Percentiles rank a stretch among this genome's conserved stretches.
phyloP scores from a whole-genome alignment of 2,329 filamentous ascomycete genomes.

The Lecanosticta acicola region DNA sequence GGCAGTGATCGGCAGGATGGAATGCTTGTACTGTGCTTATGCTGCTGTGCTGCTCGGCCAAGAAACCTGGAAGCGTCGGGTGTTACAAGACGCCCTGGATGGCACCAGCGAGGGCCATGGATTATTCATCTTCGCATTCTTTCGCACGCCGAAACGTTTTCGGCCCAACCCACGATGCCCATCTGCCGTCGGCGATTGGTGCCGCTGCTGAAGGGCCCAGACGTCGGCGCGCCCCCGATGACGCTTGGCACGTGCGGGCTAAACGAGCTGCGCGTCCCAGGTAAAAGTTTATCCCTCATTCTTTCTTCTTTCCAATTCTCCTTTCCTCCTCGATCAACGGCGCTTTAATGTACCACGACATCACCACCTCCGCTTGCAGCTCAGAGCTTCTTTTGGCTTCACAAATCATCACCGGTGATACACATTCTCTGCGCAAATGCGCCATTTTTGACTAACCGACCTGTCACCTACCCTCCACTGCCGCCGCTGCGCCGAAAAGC shows the following conservation, averaged over 20 bases:
- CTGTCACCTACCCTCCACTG: background rate
- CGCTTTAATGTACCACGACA: too few relatives aligned
- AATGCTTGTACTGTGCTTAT: too few relatives aligned
- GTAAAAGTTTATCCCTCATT: background rate
- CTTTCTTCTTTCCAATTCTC: background rate
- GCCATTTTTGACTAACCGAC: conserved; percentile 21
- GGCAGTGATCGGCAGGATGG: background rate
- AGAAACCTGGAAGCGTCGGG: background rate
- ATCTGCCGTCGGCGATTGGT: background rate
- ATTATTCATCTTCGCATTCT: background rate
- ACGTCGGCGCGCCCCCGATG: background rate
- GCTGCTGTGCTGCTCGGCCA: too few relatives aligned
- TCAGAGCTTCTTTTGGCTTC: conserved; percentile 1
- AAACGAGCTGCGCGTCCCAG: background rate
- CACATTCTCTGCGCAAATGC: conserved; percentile 8
- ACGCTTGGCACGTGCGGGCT: background rate
- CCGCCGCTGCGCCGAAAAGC: conserved; percentile 13
- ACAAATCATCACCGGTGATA: background rate
- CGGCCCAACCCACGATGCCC: background rate
- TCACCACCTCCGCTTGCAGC: background rate
- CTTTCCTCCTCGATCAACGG: background rate
- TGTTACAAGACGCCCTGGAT: background rate
- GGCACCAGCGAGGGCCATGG: background rate
- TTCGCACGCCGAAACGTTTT: too few relatives aligned
- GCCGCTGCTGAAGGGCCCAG: background rate